Conservation (phyloP, 176 grass and related monocot species). For the Oropetium thomaeum region DNA sequence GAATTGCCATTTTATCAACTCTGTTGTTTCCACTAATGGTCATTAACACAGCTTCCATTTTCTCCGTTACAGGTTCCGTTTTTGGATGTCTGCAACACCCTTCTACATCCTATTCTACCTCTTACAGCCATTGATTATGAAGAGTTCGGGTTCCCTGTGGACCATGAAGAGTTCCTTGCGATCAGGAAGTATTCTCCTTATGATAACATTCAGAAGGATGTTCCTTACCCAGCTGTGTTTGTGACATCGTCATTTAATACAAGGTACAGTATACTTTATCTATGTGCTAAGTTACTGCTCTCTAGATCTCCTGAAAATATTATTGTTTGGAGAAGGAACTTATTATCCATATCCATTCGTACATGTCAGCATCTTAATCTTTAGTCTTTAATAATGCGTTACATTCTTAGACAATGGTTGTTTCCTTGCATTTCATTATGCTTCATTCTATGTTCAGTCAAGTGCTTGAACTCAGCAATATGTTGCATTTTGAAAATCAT, state of each 20-base stretch:
- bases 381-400: conserved; percentile 1
- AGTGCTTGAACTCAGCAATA: conserved; percentile 9
- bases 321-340: neutral
- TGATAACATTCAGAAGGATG: conserved; percentile 88
- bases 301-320: neutral
- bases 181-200: conserved; percentile 95
- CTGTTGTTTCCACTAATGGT: neutral
- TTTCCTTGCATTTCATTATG: neutral
- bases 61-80: conserved; percentile 67
- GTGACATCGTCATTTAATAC: conserved; percentile 92
- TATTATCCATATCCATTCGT: neutral
- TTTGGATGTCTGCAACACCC: conserved; percentile 94
- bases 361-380: conserved; percentile 15
- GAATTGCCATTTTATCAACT: neutral
- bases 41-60: conserved; percentile 16
- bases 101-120: conserved; percentile 83
- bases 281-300: conserved; percentile 5
- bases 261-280: conserved; percentile 56
- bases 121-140: conserved; percentile 91
- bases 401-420: neutral
- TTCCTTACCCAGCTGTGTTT: conserved; percentile 85
- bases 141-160: conserved; percentile 90
- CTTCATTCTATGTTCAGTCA: neutral
- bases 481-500: conserved; percentile 40
- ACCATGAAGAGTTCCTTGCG: conserved; percentile 79